phyloP scores from a whole-genome alignment of 257 asterid species.

The Fraxinus excelsior region DNA sequence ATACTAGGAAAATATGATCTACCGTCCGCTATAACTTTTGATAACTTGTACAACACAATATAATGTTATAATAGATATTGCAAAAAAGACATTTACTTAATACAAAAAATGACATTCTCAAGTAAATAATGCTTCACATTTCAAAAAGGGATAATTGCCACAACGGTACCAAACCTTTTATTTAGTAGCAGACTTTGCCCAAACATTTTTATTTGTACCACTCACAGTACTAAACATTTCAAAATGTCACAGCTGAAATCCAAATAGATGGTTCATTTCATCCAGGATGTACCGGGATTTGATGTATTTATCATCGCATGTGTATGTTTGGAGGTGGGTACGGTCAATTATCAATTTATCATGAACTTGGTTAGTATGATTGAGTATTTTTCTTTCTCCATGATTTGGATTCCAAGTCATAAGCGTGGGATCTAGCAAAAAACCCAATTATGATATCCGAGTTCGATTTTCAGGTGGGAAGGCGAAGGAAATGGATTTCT shows the following conservation, averaged over 20 bases:
- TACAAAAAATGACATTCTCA: no score
- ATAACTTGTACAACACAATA: background rate
- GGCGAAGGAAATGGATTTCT: constrained; percentile 61
- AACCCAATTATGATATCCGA: constrained; percentile 66
- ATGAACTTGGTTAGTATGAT: constrained; percentile 77
- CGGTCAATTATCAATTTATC: constrained; percentile 60
- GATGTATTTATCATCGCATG: constrained; percentile 46
- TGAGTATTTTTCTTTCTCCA: constrained; percentile 68
- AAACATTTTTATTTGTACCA: no score
- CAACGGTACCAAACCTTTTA: no score
- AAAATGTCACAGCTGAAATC: no score
- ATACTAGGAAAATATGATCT: constrained; percentile 18
- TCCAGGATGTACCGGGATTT: constrained; percentile 5
- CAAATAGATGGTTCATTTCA: constrained; percentile 19
- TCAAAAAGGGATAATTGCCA: no score
- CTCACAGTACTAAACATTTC: no score
- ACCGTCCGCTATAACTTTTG: background rate
- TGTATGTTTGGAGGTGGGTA: constrained; percentile 56
- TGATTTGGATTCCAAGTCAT: constrained; percentile 81
- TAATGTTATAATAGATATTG: background rate
- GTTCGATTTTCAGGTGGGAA: constrained; percentile 65
- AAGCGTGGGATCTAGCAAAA: constrained; percentile 87
- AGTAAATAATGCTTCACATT: no score
- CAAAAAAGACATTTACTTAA: no score
- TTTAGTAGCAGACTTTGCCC: no score